Base-by-base conservation (phyloP, 2,329 filamentous ascomycete genomes). In the Delphinella strobiligena region DNA sequence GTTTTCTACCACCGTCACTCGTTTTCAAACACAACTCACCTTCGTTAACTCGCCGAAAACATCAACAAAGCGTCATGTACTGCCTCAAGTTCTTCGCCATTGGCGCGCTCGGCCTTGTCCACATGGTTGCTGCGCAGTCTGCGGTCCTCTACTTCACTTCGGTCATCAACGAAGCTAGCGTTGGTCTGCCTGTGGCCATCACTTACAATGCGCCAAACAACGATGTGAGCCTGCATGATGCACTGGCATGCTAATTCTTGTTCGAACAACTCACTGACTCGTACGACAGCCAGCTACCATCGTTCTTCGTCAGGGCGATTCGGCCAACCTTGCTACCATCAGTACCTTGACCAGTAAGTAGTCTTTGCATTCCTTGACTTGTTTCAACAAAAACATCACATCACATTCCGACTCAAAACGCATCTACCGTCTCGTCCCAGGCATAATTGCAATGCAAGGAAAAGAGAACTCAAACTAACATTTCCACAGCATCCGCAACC, bases 251-350 rank as follows among this genome's bases (percentile, higher is more conserved):
- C 19, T 17, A 18, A n/a, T 15, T 24, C 15, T 36, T 37, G 7
- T 35, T 38, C 49, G 56, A 39, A 52, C 24, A 34, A 14, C 22
- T 5, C n/a, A n/a, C n/a, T n/a, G n/a, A n/a, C n/a, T n/a, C n/a
- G n/a, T n/a, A n/a, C n/a, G 40, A 12, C 31, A 68, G 59, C 64
- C 69, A 5, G 69, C 71, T 29, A 75, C 68, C 31, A 68, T 80
- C 48, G 67, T 65, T 40, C 64, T 80, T 32, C 66, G 70, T 47
- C 64, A 72, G 56, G 75, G 75, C 34, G 43, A 55, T 14, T 55
- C 68, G 2, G 56, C 49, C 38, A 51, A 76, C 51, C 66, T 79
- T 19, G 45, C 65, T 36, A 70, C 68, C 36, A 54, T 78, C 36
- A 53, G 55, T 12, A 54, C 62, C 35, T 50, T 76, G 38, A 71